phyloP scores from a whole-genome alignment of 1,284 basidiomycete genomes.

The Ganoderma lucidum region DNA sequence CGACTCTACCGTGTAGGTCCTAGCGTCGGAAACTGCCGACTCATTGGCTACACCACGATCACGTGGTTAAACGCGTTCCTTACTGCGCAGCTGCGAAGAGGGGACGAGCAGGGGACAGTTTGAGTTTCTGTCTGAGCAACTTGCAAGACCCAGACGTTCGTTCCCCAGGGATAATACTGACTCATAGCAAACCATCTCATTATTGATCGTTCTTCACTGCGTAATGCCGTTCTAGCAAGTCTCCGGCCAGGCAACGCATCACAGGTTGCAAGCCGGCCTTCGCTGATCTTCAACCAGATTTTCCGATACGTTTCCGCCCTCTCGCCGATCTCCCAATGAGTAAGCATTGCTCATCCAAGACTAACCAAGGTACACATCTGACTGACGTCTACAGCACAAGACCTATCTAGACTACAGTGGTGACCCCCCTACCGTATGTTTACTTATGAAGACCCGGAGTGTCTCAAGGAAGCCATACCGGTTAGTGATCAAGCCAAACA shows the following conservation, averaged over 20 bases:
- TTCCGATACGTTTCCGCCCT: not conserved
- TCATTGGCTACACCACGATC: slow-evolving; percentile 15
- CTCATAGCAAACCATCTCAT: not conserved
- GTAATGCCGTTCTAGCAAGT: not conserved
- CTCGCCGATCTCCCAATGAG: not conserved
- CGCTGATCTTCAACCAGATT: not conserved
- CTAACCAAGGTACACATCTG: not conserved
- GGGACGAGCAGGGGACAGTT: not conserved
- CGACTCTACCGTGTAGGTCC: not conserved
- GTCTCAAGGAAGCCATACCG: too few species aligned
- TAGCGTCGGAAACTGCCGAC: slow-evolving; percentile 10
- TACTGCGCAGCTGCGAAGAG: not conserved
- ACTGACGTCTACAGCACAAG: not conserved
- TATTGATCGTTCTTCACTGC: not conserved
- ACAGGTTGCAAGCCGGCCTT: not conserved
- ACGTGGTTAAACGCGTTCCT: slow-evolving; percentile 11
- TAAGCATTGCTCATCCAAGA: not conserved
- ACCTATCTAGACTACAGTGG: too few species aligned
- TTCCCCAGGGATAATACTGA: not conserved
- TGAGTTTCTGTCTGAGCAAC: not conserved
- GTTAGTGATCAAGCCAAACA: not conserved
- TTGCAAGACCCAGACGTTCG: not conserved
- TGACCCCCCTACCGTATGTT: too few species aligned
- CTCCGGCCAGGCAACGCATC: not conserved
- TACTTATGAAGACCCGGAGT: too few species aligned